Base-by-base conservation (phyloP, 805 yeast species). In the Wickerhamiella hasegawae region DNA sequence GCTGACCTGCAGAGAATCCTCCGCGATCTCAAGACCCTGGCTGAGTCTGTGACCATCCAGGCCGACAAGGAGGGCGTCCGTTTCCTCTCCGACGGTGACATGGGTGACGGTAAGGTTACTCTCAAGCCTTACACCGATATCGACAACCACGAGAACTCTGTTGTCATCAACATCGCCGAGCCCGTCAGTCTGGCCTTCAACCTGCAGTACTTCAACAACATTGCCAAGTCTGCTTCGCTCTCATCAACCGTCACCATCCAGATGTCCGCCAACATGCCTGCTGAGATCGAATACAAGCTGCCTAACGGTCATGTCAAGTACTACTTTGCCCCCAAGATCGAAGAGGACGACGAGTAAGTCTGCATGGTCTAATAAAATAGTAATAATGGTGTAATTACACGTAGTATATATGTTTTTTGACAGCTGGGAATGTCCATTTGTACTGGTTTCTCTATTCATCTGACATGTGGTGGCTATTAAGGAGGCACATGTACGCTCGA, bases 311-410 rank as follows among this genome's bases (percentile, higher is more conserved):
- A 82, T 60, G 66, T 90, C 57, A 77, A 94, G 57, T 90, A 80
- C 71, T 90, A 81, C 71, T 70, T 90, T 58, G 98, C 98, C 48
- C 98, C 98, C 40, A 87, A 90, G 69, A 83, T 90, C 56, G 94
- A 80, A 45, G 97, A 48, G 28, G 49, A 85, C 44, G 94, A 81
- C 44, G 90, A 80, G n/a, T n/a, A n/a, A n/a, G n/a, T n/a, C n/a
- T n/a, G n/a, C n/a, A n/a, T n/a, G n/a, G n/a, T n/a, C n/a, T n/a
- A n/a, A n/a, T n/a, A n/a, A n/a, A n/a, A n/a, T n/a, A n/a, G n/a
- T n/a, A n/a, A n/a, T n/a, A n/a, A n/a, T n/a, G n/a, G n/a, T n/a
- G n/a, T n/a, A n/a, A n/a, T n/a, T n/a, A n/a, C n/a, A n/a, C n/a
- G n/a, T n/a, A n/a, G n/a, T n/a, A n/a, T n/a, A n/a, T n/a, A n/a